phyloP scores from a whole-genome alignment of 176 grass and related monocot genomes.

The Musa beccarii region DNA sequence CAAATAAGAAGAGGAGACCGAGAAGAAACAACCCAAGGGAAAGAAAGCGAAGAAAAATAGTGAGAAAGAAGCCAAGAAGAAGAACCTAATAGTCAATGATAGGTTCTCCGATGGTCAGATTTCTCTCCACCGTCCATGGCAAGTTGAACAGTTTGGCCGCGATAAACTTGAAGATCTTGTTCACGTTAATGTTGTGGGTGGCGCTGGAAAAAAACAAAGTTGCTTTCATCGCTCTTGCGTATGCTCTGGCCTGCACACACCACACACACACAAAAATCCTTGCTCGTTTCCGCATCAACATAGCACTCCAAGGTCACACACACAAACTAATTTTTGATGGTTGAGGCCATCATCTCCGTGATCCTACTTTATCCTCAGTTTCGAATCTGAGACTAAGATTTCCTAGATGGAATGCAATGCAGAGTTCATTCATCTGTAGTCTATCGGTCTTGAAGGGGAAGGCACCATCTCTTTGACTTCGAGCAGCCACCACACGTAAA shows the following conservation, averaged over 20 bases:
- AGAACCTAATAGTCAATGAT: constrained; percentile 72
- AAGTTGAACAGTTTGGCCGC: constrained; percentile 85
- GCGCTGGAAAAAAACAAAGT: constrained; percentile 95
- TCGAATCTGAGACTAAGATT: too few species aligned
- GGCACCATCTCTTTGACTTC: too few species aligned
- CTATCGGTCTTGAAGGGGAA: too few species aligned
- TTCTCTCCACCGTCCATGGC: constrained; percentile 78
- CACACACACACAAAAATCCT: background rate
- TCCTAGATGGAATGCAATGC: too few species aligned
- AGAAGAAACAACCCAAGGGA: too few species aligned
- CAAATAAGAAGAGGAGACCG: too few species aligned
- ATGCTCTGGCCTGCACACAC: constrained; percentile 72
- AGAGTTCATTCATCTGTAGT: too few species aligned
- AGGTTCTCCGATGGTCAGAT: constrained; percentile 93
- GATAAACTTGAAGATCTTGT: constrained; percentile 99
- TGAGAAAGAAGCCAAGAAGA: background rate
- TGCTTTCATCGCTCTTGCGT: constrained; percentile 96
- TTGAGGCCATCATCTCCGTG: too few species aligned
- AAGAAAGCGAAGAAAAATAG: background rate
- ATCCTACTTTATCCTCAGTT: too few species aligned
- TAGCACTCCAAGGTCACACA: too few species aligned
- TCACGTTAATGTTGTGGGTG: constrained; percentile 97
- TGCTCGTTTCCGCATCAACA: background rate
- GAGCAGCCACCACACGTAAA: too few species aligned
- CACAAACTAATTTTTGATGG: too few species aligned